Evolutionary conservation across 176 grass and related monocot species (phyloP).

Genomic region (Eragrostis curvula): DNA sequence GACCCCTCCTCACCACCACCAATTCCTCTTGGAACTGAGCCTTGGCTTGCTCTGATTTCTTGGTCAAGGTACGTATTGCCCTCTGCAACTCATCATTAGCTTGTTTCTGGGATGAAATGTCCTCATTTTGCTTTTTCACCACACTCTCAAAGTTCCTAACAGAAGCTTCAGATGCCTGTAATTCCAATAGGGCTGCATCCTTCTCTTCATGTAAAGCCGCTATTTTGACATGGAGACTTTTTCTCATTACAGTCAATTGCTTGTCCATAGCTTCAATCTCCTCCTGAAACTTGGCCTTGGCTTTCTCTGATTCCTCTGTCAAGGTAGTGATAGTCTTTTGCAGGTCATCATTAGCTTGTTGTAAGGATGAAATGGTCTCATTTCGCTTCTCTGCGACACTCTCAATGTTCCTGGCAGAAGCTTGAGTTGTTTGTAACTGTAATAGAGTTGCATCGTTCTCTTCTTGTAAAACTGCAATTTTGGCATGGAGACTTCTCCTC

Average conservation of each 20-base stretch:
- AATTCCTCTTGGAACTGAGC: constrained; percentile 13
- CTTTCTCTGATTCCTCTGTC: constrained; percentile 33
- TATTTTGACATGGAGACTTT: constrained; percentile 37
- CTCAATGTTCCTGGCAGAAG: constrained; percentile 50
- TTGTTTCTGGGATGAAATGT: constrained; percentile 25
- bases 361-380: constrained; percentile 17
- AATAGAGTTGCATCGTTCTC: constrained; percentile 44
- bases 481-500: background rate
- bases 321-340: constrained; percentile 3
- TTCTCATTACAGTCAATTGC: constrained; percentile 30
- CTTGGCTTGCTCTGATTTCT: constrained; percentile 37
- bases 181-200: constrained; percentile 35
- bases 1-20: constrained; percentile 27
- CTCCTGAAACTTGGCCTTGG: too few relatives aligned
- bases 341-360: constrained; percentile 41
- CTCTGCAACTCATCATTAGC: constrained; percentile 46
- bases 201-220: constrained; percentile 37
- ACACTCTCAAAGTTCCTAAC: constrained; percentile 53
- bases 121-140: constrained; percentile 34
- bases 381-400: constrained; percentile 46
- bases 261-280: too few relatives aligned
- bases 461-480: constrained; percentile 36
- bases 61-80: constrained; percentile 22
- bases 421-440: constrained; percentile 37
- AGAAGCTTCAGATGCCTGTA: constrained; percentile 37